Percentiles rank a stretch among this genome's conserved stretches.
Conservation (phyloP, 1,284 basidiomycete genomes). For the Cutaneotrichosporon spelunceum region DNA sequence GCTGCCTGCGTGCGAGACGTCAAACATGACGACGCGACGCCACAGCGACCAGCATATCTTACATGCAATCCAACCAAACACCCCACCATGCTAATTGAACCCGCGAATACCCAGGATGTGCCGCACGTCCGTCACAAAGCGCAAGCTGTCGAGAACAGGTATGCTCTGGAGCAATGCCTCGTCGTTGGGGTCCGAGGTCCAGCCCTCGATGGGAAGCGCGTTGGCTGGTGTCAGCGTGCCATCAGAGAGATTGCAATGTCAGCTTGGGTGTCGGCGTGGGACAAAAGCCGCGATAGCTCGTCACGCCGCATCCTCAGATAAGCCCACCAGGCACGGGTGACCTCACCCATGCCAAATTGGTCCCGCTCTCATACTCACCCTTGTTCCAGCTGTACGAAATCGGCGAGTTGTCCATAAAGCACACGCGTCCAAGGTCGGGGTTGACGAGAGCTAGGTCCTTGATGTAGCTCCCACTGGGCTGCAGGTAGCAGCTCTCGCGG, state of each 20-base stretch:
- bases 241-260: background rate
- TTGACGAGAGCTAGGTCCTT: slow-evolving; percentile 90
- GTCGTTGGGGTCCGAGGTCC: slow-evolving; percentile 96
- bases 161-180: slow-evolving; percentile 93
- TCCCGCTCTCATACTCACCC: slow-evolving; percentile 58
- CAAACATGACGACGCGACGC: no score
- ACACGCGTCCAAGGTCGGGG: slow-evolving; percentile 81
- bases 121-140: slow-evolving; percentile 93
- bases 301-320: background rate
- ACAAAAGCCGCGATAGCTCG: background rate
- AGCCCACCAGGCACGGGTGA: no score
- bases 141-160: slow-evolving; percentile 88
- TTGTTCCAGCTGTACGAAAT: slow-evolving; percentile 88
- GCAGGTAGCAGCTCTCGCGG: slow-evolving; percentile 87
- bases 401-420: slow-evolving; percentile 94
- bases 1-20: no score
- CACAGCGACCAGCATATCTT: no score
- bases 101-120: slow-evolving; percentile 75
- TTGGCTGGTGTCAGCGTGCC: slow-evolving; percentile 63
- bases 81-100: slow-evolving; percentile 26
- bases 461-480: slow-evolving; percentile 87
- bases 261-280: background rate
- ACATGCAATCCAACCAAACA: slow-evolving; percentile 4
- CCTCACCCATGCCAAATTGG: background rate
- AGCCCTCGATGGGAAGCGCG: slow-evolving; percentile 97